Evolutionary conservation across 2,329 filamentous ascomycete genomes (phyloP), one percentile per base, ranked within the genome.

Genomic region (Emmonsia crescens): DNA sequence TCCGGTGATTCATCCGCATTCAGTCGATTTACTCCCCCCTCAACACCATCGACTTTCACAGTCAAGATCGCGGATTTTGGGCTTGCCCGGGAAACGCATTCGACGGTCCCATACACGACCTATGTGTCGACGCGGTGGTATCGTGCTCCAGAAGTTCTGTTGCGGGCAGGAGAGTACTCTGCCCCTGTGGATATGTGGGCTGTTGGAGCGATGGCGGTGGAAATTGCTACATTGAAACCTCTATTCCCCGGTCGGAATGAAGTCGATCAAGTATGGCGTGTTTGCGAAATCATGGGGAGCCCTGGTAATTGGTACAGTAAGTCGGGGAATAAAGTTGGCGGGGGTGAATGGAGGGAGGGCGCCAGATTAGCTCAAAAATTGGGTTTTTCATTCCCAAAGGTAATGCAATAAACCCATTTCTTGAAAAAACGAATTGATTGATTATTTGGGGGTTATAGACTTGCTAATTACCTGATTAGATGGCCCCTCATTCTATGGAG

Each of bases 61-160:
- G 94, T 99, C 69, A 99, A 99, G 80, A 96, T 99, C 69, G 94
- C 94, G 70, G 94, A 99, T 74, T 99, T 99, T 76, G 94, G 94
- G 66, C 84, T 99, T 19, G 94, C 94, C n/a, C 84, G 94, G 69
- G 94, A 99, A 77, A 99, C 92, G 0, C 91, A 97, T 73, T 97
- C 94, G 1, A 96, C 94, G 74, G 82, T 95, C 46, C 92, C 94
- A 0, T 99, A 97, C 77, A 99, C 94, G 0, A 99, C 94, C 2
- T 99, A 99, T 69, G 94, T 99, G 51, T 99, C 94, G 0, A 99
- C 94, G 3, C 82, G 94, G 75, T 99, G 94, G 94, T 99, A 90
- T 72, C 83, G 87, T 66, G 94, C 94, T 2, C 94, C 94, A 0
- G 94, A 99, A 72, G 94, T 99, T 1, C 82, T 99, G 5, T 78